Evolutionary conservation across 768 basidiomycete genomes (phyloP).

Genomic region (Mycena chlorophos): DNA sequence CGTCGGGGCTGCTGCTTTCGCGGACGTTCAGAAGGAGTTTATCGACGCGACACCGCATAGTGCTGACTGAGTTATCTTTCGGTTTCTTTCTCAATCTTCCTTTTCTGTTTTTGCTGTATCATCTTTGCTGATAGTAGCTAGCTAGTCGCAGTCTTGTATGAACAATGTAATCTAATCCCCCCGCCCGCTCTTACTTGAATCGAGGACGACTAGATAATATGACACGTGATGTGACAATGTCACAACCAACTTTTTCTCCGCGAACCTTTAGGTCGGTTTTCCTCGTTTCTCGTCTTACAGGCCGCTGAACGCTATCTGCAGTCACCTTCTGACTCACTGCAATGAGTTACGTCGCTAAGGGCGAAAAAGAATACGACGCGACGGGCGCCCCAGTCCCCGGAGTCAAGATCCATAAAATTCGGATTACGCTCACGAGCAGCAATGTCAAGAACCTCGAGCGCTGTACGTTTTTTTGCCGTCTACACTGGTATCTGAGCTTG

Average conservation of each 20-base stretch:
- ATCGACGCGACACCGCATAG: too few species aligned
- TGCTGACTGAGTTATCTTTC: too few species aligned
- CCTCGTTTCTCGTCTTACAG: too few species aligned
- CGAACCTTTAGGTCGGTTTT: too few species aligned
- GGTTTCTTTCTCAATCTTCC: not conserved
- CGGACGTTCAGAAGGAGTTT: slow-evolving; percentile 76
- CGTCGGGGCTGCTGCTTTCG: slow-evolving; percentile 76
- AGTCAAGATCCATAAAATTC: slow-evolving; percentile 97
- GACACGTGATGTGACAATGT: too few species aligned
- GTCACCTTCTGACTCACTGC: slow-evolving; percentile 83
- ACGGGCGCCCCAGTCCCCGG: slow-evolving; percentile 81
- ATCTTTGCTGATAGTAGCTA: slow-evolving; percentile 5
- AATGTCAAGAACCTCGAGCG: slow-evolving; percentile 99
- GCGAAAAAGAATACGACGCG: slow-evolving; percentile 96
- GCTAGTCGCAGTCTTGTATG: slow-evolving; percentile 12
- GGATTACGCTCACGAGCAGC: slow-evolving; percentile 97
- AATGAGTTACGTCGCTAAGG: slow-evolving; percentile 99
- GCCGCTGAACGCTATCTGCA: too few species aligned
- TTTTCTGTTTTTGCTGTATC: slow-evolving; percentile 7
- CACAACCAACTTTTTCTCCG: too few species aligned
- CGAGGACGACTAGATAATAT: too few species aligned
- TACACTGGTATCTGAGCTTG: not conserved
- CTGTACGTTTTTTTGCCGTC: slow-evolving; percentile 63
- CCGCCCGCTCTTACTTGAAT: too few species aligned
- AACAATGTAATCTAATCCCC: slow-evolving; percentile 14